Percentiles rank a stretch among this genome's conserved stretches.
Evolutionary conservation across 441 rosid genomes (phyloP).

Genomic region (Pelargonium cotyledonis): DNA sequence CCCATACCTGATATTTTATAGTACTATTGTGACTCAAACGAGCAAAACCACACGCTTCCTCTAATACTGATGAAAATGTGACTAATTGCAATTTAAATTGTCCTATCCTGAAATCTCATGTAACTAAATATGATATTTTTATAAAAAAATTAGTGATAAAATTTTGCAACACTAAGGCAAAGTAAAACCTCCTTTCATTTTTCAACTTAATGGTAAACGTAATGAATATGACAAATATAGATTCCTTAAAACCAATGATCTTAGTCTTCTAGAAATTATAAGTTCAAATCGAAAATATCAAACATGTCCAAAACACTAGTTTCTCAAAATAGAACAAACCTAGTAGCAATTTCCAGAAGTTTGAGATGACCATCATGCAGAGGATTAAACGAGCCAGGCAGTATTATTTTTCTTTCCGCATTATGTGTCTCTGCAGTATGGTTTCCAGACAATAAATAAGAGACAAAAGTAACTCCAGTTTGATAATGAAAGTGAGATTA

Average conservation of each 20-base stretch:
- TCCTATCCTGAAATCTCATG: background rate
- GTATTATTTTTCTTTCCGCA: slow-evolving; percentile 64
- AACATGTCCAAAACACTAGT: background rate
- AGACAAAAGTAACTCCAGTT: background rate
- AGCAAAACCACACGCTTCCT: background rate
- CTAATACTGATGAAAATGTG: background rate
- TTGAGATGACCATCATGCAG: slow-evolving; percentile 84
- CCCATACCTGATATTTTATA: background rate
- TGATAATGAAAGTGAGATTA: slow-evolving; percentile 1
- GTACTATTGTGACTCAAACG: background rate
- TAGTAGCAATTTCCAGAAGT: slow-evolving; percentile 50
- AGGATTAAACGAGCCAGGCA: slow-evolving; percentile 89
- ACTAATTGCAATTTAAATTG: background rate
- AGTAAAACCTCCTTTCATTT: background rate
- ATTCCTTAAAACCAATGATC: background rate
- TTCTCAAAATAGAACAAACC: background rate
- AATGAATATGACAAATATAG: background rate
- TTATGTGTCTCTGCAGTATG: slow-evolving; percentile 38
- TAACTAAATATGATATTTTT: background rate
- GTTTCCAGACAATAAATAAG: slow-evolving; percentile 19
- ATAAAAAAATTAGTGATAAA: background rate
- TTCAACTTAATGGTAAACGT: too few species aligned
- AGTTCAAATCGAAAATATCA: background rate
- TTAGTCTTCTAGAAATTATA: background rate
- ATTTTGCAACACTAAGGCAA: background rate